Conservation (phyloP, 345 rosid genomes). For the Pistacia vera region DNA sequence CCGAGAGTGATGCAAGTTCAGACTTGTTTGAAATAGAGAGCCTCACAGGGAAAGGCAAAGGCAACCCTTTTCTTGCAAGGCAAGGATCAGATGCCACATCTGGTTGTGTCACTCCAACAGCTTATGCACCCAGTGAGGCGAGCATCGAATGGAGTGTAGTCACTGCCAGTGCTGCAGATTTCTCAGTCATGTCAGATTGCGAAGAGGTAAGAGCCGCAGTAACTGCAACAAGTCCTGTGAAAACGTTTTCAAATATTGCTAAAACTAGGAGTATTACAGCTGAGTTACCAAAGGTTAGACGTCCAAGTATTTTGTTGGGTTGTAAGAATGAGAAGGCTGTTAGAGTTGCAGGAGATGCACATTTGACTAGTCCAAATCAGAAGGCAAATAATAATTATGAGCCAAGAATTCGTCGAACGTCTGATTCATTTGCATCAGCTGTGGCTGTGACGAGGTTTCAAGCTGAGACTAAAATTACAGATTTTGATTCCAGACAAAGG, state of each 20-base stretch:
- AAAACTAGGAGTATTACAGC: conserved; percentile 24
- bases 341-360: conserved; percentile 56
- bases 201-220: conserved; percentile 45
- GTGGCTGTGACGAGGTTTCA: conserved; percentile 38
- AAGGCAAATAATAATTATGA: conserved; percentile 29
- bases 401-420: conserved; percentile 18
- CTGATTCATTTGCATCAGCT: conserved; percentile 28
- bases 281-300: conserved; percentile 35
- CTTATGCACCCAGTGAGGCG: conserved; percentile 85
- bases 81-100: conserved; percentile 60
- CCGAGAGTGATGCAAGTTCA: conserved; percentile 73
- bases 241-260: conserved; percentile 24
- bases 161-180: conserved; percentile 80
- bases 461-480: conserved; percentile 40
- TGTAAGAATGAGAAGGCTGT: conserved; percentile 80
- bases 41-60: conserved; percentile 60
- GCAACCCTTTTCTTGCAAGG: conserved; percentile 55
- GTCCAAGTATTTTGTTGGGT: conserved; percentile 49
- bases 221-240: conserved; percentile 30
- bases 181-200: conserved; percentile 62
- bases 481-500: conserved; percentile 33
- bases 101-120: conserved; percentile 47
- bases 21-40: conserved; percentile 91
- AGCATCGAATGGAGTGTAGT: conserved; percentile 92
- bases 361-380: conserved; percentile 28